A percentile compares a stretch with the other conserved stretches of the same genome.
Evolutionary conservation across 2,329 filamentous ascomycete genomes (phyloP).

Genomic region (Paracoccidioides brasiliensis): DNA sequence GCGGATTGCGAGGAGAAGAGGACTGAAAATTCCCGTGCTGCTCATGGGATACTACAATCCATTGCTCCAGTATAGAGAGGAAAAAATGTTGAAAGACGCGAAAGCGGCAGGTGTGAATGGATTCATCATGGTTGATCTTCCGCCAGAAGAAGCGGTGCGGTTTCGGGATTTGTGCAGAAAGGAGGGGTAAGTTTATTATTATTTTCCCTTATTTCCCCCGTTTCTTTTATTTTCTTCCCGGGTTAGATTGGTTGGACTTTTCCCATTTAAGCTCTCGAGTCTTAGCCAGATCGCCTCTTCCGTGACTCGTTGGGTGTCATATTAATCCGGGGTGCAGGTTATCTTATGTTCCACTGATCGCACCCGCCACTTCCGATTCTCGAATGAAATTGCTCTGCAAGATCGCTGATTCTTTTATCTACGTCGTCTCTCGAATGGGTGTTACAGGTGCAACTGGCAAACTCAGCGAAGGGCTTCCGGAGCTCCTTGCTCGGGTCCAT

Average conservation of each 20-base stretch:
- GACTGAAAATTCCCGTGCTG: slow-evolving; percentile 69
- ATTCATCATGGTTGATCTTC: slow-evolving; percentile 92
- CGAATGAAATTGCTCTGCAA: slow-evolving; percentile 94
- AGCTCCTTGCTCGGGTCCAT: slow-evolving; percentile 73
- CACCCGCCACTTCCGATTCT: slow-evolving; percentile 78
- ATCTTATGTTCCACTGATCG: slow-evolving; percentile 94
- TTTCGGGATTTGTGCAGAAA: slow-evolving; percentile 76
- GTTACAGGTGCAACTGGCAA: slow-evolving; percentile 83
- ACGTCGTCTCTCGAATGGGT: slow-evolving; percentile 93
- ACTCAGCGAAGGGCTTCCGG: slow-evolving; percentile 68
- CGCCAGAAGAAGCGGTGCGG: slow-evolving; percentile 85
- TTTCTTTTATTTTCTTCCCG: neutral
- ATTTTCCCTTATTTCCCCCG: neutral
- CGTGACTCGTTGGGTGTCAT: neutral
- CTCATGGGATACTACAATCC: slow-evolving; percentile 99
- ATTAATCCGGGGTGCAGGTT: slow-evolving; percentile 39
- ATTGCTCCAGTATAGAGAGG: slow-evolving; percentile 84
- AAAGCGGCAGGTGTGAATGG: slow-evolving; percentile 78
- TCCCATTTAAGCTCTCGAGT: neutral
- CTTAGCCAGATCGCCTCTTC: neutral
- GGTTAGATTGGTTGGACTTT: neutral
- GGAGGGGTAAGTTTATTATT: slow-evolving; percentile 46
- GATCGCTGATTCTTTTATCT: slow-evolving; percentile 97
- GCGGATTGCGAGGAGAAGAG: slow-evolving; percentile 60
- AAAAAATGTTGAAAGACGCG: slow-evolving; percentile 72